Percentiles rank a stretch among this genome's conserved stretches.
Evolutionary conservation across 2,329 filamentous ascomycete genomes (phyloP).

Genomic region (Pezicula rhizophila): DNA sequence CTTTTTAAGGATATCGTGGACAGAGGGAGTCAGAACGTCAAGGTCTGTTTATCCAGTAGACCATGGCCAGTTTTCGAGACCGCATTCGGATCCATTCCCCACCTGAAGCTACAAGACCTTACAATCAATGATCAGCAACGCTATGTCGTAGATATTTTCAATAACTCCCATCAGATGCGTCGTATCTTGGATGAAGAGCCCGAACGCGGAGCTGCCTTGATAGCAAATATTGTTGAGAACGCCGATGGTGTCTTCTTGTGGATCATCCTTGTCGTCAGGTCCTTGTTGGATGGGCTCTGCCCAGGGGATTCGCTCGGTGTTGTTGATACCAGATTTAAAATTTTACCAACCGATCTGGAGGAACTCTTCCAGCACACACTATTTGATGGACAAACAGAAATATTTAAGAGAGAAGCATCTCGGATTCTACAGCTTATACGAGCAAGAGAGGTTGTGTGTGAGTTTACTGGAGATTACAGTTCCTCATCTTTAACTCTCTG

Average conservation of each 20-base stretch:
- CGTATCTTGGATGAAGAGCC: neutral
- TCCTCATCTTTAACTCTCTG: neutral
- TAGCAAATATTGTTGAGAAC: constrained; percentile 7
- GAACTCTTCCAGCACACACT: constrained; percentile 5
- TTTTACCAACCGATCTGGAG: constrained; percentile 6
- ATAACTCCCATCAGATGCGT: constrained; percentile 1
- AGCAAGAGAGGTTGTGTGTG: neutral
- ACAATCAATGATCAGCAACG: constrained; percentile 17
- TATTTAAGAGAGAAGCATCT: constrained; percentile 2
- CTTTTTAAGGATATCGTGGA: constrained; percentile 5
- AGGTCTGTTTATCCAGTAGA: constrained; percentile 21
- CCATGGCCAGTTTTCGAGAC: constrained; percentile 21
- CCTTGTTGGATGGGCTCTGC: constrained; percentile 6
- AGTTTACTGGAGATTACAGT: neutral
- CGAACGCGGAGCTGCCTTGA: neutral
- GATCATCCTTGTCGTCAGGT: constrained; percentile 14
- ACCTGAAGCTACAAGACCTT: constrained; percentile 17
- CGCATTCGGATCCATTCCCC: constrained; percentile 9
- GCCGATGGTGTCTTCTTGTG: constrained; percentile 21
- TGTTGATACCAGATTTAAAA: constrained; percentile 2
- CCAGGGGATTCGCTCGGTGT: constrained; percentile 7
- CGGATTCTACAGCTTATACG: constrained; percentile 2
- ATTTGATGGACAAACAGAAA: constrained; percentile 12
- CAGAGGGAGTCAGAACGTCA: constrained; percentile 6
- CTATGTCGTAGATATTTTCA: constrained; percentile 14